Evolutionary conservation across 108 stramenopile species (phyloP), one percentile per base, ranked within the genome.

Genomic region (Pseudonitzschia pungens): DNA sequence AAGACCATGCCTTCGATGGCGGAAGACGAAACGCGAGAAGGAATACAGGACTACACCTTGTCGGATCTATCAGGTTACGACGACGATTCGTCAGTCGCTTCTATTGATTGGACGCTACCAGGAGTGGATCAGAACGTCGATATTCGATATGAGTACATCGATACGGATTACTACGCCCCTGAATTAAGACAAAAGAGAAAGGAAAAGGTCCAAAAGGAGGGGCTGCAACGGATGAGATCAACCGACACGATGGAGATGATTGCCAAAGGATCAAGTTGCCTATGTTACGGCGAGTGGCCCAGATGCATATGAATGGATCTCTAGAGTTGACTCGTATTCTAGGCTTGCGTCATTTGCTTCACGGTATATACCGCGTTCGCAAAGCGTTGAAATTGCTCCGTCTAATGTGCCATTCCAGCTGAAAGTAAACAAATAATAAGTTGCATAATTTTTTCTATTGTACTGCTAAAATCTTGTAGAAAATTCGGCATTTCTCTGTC

Each of bases 21-120:
- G 18, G 60, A n/a, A 4, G 2, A 33, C 7, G 31, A 15, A 58
- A 58, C 12, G 21, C 27, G 24, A 58, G 57, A 58, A 58, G 27
- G n/a, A 58, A 9, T 24, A 58, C 12, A 58, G 20, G 24, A 31
- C 8, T 21, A n/a, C 4, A 58, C 27, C 31, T 7, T 31, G 26
- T 58, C 57, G 27, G 27, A 31, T 26, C 27, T 58, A 5, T 26
- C 27, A 8, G 4, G 14, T 31, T 58, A 28, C 27, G 27, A 28
- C 27, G 57, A 58, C 4, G 57, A 22, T n/a, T 58, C 57, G 15
- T 58, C 57, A 18, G 18, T 11, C n/a, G 27, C 4, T 6, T 24
- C 57, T 3, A 24, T 58, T 24, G 57, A 58, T 58, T 62, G 60
- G 60, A 40, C 60, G 29, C 40, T 62, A 12, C 60, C 60, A 6